A percentile compares a stretch with the other conserved stretches of the same genome.
phyloP scores from a whole-genome alignment of 495 filamentous ascomycete genomes.

The Aspergillus leporis region DNA sequence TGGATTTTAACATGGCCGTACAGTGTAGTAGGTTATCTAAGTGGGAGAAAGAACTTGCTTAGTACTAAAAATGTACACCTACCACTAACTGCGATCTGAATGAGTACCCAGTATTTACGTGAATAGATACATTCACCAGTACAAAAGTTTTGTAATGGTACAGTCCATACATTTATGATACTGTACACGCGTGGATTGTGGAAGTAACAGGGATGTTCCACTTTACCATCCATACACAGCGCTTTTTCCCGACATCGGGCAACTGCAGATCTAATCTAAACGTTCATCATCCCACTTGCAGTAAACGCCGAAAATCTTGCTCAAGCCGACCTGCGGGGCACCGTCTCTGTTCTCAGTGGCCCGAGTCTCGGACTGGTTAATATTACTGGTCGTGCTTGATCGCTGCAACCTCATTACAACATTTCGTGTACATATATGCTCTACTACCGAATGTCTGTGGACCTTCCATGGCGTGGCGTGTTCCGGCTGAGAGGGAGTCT shows the following conservation, averaged over 20 bases:
- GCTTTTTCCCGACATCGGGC: conserved; percentile 26
- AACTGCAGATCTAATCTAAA: conserved; percentile 29
- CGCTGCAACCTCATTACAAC: background rate
- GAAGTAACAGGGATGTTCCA: background rate
- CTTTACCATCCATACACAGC: background rate
- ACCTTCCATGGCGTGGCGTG: conserved; percentile 4
- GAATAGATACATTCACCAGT: background rate
- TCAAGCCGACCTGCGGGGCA: conserved; percentile 7
- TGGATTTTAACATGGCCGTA: no score
- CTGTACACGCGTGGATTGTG: background rate
- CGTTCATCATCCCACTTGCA: conserved; percentile 26
- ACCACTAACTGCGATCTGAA: no score
- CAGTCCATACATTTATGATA: background rate
- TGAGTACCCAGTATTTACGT: background rate
- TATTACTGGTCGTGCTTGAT: background rate
- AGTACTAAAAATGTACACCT: no score
- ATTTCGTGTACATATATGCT: background rate
- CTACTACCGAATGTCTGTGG: conserved; percentile 1
- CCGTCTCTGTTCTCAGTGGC: background rate
- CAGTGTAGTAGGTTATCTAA: no score
- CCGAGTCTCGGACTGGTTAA: background rate
- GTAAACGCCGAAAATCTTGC: conserved; percentile 9
- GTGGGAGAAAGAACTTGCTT: no score
- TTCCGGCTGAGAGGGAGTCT: conserved; percentile 6
- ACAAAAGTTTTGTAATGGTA: background rate